Evolutionary conservation across 116 monocot genomes (phyloP).

Genomic region (Posidonia oceanica): DNA sequence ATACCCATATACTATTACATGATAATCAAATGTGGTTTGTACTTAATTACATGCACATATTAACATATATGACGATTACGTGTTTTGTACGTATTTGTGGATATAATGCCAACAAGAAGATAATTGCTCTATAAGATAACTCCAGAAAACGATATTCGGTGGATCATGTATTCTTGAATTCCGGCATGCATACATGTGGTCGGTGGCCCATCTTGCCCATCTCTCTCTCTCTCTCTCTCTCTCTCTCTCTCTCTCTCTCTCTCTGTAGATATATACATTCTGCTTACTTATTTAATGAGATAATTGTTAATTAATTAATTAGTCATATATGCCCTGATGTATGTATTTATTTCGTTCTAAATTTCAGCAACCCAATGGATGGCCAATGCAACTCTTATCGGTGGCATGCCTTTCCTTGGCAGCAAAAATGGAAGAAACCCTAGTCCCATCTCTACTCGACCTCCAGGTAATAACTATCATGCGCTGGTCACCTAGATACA

Average conservation of each 20-base stretch:
- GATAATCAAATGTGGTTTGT: background rate
- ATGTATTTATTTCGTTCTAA: background rate
- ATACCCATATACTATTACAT: background rate
- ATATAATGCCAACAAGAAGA: background rate
- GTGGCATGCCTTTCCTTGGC: slow-evolving; percentile 83
- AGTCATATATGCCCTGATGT: too few species aligned
- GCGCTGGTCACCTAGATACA: background rate
- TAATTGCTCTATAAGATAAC: too few species aligned
- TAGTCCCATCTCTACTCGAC: slow-evolving; percentile 56
- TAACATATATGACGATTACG: background rate
- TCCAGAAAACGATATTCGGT: background rate
- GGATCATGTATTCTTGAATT: background rate
- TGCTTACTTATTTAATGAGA: background rate
- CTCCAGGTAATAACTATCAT: slow-evolving; percentile 32
- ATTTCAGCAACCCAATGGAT: slow-evolving; percentile 35
- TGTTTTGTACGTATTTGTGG: background rate
- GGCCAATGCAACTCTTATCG: slow-evolving; percentile 66
- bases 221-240: background rate
- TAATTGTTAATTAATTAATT: background rate
- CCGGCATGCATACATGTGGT: background rate
- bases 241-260: background rate
- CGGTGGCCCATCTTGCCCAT: background rate
- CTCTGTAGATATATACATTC: background rate
- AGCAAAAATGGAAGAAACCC: slow-evolving; percentile 76
- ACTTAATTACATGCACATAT: background rate